Conservation (phyloP, 192 early-diverging fungal species). For the Linnemannia exigua region DNA sequence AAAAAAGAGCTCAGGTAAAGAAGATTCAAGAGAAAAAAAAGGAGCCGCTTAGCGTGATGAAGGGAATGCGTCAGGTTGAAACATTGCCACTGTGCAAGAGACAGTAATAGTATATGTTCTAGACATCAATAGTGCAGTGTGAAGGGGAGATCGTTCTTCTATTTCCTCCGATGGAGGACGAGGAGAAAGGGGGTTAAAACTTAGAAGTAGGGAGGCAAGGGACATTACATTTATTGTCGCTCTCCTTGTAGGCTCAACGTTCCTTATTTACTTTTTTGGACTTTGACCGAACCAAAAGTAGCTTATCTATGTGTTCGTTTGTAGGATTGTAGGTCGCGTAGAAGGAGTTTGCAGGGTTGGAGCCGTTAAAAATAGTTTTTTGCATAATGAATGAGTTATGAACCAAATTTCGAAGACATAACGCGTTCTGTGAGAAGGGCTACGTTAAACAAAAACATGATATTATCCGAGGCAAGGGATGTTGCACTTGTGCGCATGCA, state of each 20-base stretch:
- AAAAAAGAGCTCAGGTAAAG: too few relatives aligned
- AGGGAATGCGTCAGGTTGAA: too few relatives aligned
- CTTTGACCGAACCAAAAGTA: background rate
- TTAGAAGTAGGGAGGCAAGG: background rate
- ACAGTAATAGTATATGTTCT: too few relatives aligned
- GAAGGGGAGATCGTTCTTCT: background rate
- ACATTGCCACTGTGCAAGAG: too few relatives aligned
- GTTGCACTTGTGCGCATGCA: too few relatives aligned
- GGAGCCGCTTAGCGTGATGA: background rate
- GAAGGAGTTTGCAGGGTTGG: too few relatives aligned
- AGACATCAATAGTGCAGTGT: too few relatives aligned
- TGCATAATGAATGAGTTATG: background rate
- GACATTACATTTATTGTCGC: background rate
- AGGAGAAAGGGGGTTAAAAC: background rate
- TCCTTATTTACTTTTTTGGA: background rate
- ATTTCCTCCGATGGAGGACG: background rate
- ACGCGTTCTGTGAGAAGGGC: too few relatives aligned
- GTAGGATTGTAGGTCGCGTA: background rate
- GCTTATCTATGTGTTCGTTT: background rate
- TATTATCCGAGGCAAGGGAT: too few relatives aligned
- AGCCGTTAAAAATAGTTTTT: slow-evolving; percentile 5
- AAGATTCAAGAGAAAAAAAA: background rate
- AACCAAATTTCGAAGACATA: too few relatives aligned
- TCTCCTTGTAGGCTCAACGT: background rate
- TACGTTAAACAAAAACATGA: too few relatives aligned